Evolutionary conservation across 2,329 filamentous ascomycete genomes (phyloP).

Genomic region (Aciculosporium take): DNA sequence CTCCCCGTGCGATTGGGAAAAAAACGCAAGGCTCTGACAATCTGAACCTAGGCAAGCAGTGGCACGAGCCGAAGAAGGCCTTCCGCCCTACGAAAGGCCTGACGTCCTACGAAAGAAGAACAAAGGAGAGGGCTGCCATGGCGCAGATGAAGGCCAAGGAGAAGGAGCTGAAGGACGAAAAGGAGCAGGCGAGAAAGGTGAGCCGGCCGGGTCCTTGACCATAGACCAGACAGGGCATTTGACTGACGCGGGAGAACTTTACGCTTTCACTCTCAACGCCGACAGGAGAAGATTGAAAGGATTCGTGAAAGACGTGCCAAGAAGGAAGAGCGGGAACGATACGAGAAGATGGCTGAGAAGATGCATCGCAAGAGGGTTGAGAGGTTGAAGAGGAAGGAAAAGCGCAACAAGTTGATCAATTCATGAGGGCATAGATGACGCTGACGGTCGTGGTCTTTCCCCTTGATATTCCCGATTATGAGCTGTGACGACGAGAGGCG

Average conservation of each 20-base stretch:
- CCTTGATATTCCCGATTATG: neutral
- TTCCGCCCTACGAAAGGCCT: conserved; percentile 73
- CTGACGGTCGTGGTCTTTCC: neutral
- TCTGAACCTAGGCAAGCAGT: conserved; percentile 68
- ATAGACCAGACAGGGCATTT: neutral
- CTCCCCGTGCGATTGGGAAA: neutral
- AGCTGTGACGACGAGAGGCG: neutral
- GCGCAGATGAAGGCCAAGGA: conserved; percentile 81
- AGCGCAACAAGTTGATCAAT: conserved; percentile 76
- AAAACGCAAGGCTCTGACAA: conserved; percentile 6
- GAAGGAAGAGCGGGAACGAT: conserved; percentile 87
- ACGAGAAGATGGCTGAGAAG: conserved; percentile 88
- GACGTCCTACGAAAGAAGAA: conserved; percentile 64
- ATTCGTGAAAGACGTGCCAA: conserved; percentile 76
- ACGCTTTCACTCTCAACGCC: conserved; percentile 8
- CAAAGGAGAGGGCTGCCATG: conserved; percentile 53
- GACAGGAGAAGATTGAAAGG: conserved; percentile 56
- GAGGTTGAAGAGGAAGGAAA: conserved; percentile 85
- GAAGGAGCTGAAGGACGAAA: conserved; percentile 91
- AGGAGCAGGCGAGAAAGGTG: conserved; percentile 77
- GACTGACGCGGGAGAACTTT: neutral
- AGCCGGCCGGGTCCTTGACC: conserved; percentile 11
- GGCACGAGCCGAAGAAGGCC: conserved; percentile 69
- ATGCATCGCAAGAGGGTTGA: conserved; percentile 96
- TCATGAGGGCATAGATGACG: conserved; percentile 20